Base-by-base conservation (phyloP, 2,329 filamentous ascomycete species). In the Clarireedia monteithiana region DNA sequence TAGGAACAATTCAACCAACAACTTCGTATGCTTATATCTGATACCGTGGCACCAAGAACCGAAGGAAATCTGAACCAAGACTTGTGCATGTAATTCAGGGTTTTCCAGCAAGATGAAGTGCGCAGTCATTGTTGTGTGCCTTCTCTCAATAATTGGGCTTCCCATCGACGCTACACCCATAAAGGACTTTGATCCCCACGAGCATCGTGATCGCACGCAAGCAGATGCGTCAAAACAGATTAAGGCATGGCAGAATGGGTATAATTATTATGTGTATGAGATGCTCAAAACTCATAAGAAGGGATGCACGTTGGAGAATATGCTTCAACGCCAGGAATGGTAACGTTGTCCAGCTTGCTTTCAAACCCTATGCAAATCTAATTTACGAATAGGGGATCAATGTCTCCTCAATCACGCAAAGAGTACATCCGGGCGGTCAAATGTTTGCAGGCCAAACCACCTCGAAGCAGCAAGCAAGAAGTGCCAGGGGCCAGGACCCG, bases 391-490 rank as follows among this genome's bases (percentile, higher is more conserved):
- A 53, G 50, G 50, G 50, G 42, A 5, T 47, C 50, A n/a, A 30
- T 53, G 4, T 48, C 50, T 9, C 40, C 45, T 26, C 26, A 27
- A 20, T 53, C 50, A 36, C 50, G 64, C 2, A 62, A 62, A 30
- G 59, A 58, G 17, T 74, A 72, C 60, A 72, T 70, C 27, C 61
- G 69, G 57, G 71, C 72, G 10, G 68, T 74, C 56, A 65, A 72
- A 30, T 74, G 72, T 58, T 53, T 74, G 24, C 64, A 65, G 58
- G 60, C 62, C 14, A 65, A 64, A 27, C 68, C 67, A 3, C 65
- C 71, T 14, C 65, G 60, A 34, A 68, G 69, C 6, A 67, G 69
- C 30, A 60, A 64, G 26, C 63, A 61, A 68, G 64, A 61, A 9
- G 62, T 64, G 12, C 64, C 64, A 36, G 63, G 63, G 38, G 63